Percentiles rank a stretch among this genome's conserved stretches.
Conservation (phyloP, 192 early-diverging fungal genomes). For the Umbelopsis sp. region DNA sequence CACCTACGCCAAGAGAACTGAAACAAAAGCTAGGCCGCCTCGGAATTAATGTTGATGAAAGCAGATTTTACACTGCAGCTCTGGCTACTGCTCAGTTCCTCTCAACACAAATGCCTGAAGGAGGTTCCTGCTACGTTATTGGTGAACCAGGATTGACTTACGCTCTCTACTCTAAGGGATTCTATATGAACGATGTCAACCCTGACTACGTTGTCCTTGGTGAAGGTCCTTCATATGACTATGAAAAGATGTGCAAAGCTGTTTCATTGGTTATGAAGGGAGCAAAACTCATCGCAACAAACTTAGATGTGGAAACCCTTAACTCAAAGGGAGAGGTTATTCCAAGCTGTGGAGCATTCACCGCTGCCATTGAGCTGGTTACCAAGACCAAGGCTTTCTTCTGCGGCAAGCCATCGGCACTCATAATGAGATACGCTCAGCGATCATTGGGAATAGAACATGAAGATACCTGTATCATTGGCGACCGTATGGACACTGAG, state of each 20-base stretch:
- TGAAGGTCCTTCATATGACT: slow-evolving; percentile 46
- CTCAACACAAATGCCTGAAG: slow-evolving; percentile 42
- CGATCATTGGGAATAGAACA: slow-evolving; percentile 39
- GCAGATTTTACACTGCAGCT: slow-evolving; percentile 51
- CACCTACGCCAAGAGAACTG: slow-evolving; percentile 51
- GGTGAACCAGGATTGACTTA: slow-evolving; percentile 52
- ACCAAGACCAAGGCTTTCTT: slow-evolving; percentile 50
- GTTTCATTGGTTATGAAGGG: slow-evolving; percentile 46
- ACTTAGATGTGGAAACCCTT: slow-evolving; percentile 52
- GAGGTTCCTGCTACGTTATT: slow-evolving; percentile 43
- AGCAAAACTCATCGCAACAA: slow-evolving; percentile 56
- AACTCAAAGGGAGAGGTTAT: slow-evolving; percentile 38
- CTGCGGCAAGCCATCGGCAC: slow-evolving; percentile 45
- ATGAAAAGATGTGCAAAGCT: slow-evolving; percentile 47
- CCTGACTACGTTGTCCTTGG: slow-evolving; percentile 56
- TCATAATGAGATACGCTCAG: slow-evolving; percentile 53
- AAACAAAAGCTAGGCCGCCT: slow-evolving; percentile 44
- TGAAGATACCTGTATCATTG: slow-evolving; percentile 55
- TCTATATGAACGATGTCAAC: slow-evolving; percentile 48
- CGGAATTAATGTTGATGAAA: slow-evolving; percentile 41
- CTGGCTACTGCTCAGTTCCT: slow-evolving; percentile 51
- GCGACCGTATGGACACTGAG: slow-evolving; percentile 61
- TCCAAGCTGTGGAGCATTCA: slow-evolving; percentile 52
- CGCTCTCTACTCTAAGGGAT: slow-evolving; percentile 52
- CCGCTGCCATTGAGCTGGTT: slow-evolving; percentile 48